phyloP scores from a whole-genome alignment of 2,329 filamentous ascomycete species.

The Cladorrhinum sp. region DNA sequence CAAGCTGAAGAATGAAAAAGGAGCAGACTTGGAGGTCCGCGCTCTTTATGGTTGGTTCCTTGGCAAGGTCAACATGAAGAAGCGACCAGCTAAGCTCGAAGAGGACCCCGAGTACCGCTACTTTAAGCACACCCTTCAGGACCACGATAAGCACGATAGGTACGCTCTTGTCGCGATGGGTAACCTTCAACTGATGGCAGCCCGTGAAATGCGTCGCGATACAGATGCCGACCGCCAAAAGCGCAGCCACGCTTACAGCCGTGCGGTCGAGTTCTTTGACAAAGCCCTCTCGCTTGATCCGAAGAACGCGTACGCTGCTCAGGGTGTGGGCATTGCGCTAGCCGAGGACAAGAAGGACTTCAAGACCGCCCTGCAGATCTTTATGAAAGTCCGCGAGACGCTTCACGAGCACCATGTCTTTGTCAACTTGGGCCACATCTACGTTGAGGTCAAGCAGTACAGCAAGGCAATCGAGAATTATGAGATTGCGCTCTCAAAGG shows the following conservation, averaged over 20 bases:
- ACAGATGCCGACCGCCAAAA: slow-evolving; percentile 89
- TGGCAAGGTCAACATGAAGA: slow-evolving; percentile 75
- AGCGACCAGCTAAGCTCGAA: slow-evolving; percentile 72
- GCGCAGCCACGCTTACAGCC: slow-evolving; percentile 79
- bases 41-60: slow-evolving; percentile 95
- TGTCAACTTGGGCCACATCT: slow-evolving; percentile 91
- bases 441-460: slow-evolving; percentile 85
- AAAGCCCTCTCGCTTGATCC: slow-evolving; percentile 94
- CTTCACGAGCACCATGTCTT: slow-evolving; percentile 84
- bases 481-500: slow-evolving; percentile 77
- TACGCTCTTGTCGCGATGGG: slow-evolving; percentile 97
- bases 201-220: slow-evolving; percentile 90
- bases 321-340: slow-evolving; percentile 90
- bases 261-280: slow-evolving; percentile 97
- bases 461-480: slow-evolving; percentile 93
- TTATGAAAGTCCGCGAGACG: slow-evolving; percentile 87
- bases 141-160: slow-evolving; percentile 96
- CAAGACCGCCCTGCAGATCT: slow-evolving; percentile 76
- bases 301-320: slow-evolving; percentile 92
- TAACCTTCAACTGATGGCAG: slow-evolving; percentile 81
- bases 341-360: slow-evolving; percentile 93
- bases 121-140: slow-evolving; percentile 92
- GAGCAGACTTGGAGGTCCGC: slow-evolving; percentile 84
- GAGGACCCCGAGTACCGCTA: slow-evolving; percentile 92
- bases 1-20: slow-evolving; percentile 80